Evolutionary conservation across 805 yeast genomes (phyloP).

Genomic region (Metschnikowia vanudenii): DNA sequence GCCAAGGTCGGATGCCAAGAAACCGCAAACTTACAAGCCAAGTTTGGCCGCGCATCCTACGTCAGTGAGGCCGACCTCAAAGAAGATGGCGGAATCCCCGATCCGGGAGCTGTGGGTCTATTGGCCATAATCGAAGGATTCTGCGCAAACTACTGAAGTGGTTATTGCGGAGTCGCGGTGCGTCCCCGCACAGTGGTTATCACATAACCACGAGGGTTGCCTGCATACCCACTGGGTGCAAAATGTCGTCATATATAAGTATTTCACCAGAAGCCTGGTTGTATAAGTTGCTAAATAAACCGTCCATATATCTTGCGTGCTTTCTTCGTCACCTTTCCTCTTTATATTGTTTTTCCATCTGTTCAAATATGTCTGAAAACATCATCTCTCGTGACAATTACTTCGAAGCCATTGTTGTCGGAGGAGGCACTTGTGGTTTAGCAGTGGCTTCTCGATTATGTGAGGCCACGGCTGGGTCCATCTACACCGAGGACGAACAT

Average conservation of each 20-base stretch:
- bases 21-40: conserved; percentile 74
- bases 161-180: conserved; percentile 4
- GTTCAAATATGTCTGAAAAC: background rate
- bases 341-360: background rate
- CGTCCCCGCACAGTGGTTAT: too few species aligned
- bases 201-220: conserved; percentile 11
- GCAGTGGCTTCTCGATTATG: conserved; percentile 43
- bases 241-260: conserved; percentile 2
- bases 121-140: conserved; percentile 56
- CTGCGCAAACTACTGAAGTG: conserved; percentile 11
- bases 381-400: conserved; percentile 21
- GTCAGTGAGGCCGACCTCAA: conserved; percentile 63
- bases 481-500: conserved; percentile 47
- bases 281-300: background rate
- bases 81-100: conserved; percentile 75
- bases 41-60: conserved; percentile 92
- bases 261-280: background rate
- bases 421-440: conserved; percentile 48
- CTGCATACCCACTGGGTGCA: conserved; percentile 15
- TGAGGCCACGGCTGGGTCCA: conserved; percentile 42
- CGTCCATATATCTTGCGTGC: too few species aligned
- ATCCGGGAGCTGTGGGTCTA: conserved; percentile 93
- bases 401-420: conserved; percentile 40
- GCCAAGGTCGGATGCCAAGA: conserved; percentile 74
- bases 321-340: too few species aligned